Percentiles rank a stretch among this genome's conserved stretches.
These are phyloP conservation scores for Cyclotella choctawhatcheeana DNA, from an alignment of 108 stramenopile species.

Conservation along the genomic window DNA sequence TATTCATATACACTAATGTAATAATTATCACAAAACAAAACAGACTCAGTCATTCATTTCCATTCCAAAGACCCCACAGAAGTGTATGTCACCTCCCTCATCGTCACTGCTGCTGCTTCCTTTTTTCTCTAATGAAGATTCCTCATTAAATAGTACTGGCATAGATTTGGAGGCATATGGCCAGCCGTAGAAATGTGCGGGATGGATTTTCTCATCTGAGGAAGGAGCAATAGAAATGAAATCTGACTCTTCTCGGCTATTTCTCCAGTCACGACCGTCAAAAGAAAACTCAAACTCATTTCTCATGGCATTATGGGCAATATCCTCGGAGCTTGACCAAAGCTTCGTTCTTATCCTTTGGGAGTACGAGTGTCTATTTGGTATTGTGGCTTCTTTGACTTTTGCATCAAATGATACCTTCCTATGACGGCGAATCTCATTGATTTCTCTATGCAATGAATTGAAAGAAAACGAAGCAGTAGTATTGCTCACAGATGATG, in stretches of 20 bases:
- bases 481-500: constrained; percentile 9
- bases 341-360: constrained; percentile 23
- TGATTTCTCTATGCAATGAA: constrained; percentile 10
- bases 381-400: constrained; percentile 46
- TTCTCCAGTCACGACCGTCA: constrained; percentile 42
- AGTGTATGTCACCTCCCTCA: constrained; percentile 17
- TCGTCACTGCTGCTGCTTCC: constrained; percentile 9
- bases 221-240: constrained; percentile 6
- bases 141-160: not conserved
- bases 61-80: constrained; percentile 30
- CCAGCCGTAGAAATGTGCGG: constrained; percentile 29
- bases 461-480: constrained; percentile 8
- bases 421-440: constrained; percentile 11
- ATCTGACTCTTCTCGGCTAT: constrained; percentile 21
- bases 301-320: constrained; percentile 30
- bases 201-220: constrained; percentile 27
- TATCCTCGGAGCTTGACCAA: constrained; percentile 47
- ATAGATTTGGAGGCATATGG: constrained; percentile 1
- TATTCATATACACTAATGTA: not conserved
- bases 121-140: not conserved
- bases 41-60: constrained; percentile 16
- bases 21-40: not conserved
- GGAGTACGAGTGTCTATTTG: constrained; percentile 32
- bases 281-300: constrained; percentile 34
- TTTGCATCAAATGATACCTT: constrained; percentile 49